phyloP scores from a whole-genome alignment of 768 basidiomycete genomes.

The Russula olivacea region DNA sequence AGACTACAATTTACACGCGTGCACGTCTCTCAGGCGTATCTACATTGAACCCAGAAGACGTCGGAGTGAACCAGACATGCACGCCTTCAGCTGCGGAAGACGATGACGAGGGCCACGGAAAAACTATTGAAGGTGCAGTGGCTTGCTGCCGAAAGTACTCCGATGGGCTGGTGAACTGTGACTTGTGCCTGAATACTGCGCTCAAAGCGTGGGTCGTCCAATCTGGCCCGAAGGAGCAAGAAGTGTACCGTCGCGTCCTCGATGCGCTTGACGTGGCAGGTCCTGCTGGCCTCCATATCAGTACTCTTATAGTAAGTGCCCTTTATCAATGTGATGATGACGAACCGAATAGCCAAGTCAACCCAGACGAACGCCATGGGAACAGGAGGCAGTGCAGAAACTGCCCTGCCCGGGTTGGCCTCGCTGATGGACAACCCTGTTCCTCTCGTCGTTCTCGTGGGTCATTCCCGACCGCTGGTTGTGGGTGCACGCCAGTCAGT shows the following conservation, averaged over 20 bases:
- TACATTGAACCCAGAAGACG: constrained; percentile 6
- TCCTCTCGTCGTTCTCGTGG: constrained; percentile 62
- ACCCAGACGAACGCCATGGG: background rate
- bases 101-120: constrained; percentile 37
- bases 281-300: constrained; percentile 28
- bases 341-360: background rate
- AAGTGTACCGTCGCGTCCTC: background rate
- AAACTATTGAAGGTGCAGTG: constrained; percentile 35
- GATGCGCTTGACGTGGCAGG: constrained; percentile 12
- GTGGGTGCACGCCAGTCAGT: constrained; percentile 48
- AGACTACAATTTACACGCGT: constrained; percentile 54
- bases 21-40: constrained; percentile 34
- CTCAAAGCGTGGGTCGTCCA: constrained; percentile 26
- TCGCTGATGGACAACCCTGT: constrained; percentile 42
- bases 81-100: constrained; percentile 4
- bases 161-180: constrained; percentile 32
- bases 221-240: constrained; percentile 15
- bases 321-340: background rate
- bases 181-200: constrained; percentile 29
- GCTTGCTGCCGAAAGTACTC: constrained; percentile 43
- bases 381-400: background rate
- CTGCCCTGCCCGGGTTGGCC: constrained; percentile 33
- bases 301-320: constrained; percentile 30
- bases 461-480: constrained; percentile 51
- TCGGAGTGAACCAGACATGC: background rate